Evolutionary conservation across 148 eudicot genomes (phyloP).

Genomic region (Camellia lanceoleosa): DNA sequence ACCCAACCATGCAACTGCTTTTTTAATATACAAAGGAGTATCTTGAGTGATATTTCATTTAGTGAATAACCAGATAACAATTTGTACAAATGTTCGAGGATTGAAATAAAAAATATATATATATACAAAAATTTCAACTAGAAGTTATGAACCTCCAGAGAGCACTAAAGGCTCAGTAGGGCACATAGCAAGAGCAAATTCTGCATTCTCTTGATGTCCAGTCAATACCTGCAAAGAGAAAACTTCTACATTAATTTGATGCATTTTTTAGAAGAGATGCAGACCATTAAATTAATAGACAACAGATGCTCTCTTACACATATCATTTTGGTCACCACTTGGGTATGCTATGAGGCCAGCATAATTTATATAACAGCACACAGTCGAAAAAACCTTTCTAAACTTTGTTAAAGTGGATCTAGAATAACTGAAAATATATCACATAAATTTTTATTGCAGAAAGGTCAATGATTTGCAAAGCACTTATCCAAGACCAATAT

Average conservation of each 20-base stretch:
- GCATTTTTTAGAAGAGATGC: background rate
- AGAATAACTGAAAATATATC: too few relatives aligned
- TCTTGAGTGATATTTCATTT: background rate
- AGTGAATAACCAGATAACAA: background rate
- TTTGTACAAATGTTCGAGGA: conserved; percentile 2
- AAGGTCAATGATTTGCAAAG: too few relatives aligned
- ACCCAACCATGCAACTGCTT: background rate
- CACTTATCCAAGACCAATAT: too few relatives aligned
- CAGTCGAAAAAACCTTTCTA: too few relatives aligned
- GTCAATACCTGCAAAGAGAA: conserved; percentile 59
- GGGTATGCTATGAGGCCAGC: background rate
- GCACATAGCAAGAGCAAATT: conserved; percentile 94
- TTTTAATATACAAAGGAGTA: background rate
- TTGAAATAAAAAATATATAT: background rate
- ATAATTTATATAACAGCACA: too few relatives aligned
- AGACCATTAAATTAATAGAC: background rate
- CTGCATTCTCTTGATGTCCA: conserved; percentile 94
- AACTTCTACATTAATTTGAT: background rate
- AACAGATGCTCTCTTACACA: background rate
- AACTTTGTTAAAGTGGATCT: too few relatives aligned
- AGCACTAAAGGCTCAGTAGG: conserved; percentile 89
- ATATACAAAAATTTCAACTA: background rate
- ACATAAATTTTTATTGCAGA: too few relatives aligned
- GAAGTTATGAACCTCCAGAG: conserved; percentile 70
- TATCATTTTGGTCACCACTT: background rate